A percentile compares a stretch with the other conserved stretches of the same genome.
Conservation (phyloP, 495 filamentous ascomycete genomes). For the Extremus antarcticus region DNA sequence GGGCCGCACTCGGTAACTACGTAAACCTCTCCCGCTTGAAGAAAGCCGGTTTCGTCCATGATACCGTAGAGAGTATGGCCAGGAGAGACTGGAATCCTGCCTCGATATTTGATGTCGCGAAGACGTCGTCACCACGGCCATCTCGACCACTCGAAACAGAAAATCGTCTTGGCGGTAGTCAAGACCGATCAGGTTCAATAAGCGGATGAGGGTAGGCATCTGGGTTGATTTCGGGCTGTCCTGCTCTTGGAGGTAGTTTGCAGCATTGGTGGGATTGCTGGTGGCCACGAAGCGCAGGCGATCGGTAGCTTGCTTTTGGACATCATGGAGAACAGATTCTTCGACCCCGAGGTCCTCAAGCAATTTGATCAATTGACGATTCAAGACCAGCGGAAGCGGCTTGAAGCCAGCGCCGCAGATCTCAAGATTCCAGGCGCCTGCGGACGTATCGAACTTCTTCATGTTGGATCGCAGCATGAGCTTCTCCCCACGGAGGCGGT, state of each 20-base stretch:
- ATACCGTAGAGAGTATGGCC: constrained; percentile 66
- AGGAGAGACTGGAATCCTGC: constrained; percentile 52
- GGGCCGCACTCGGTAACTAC: constrained; percentile 36
- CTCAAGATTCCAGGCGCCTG: constrained; percentile 46
- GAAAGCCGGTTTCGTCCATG: constrained; percentile 66
- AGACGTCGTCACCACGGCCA: constrained; percentile 53
- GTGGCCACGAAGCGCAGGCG: constrained; percentile 46
- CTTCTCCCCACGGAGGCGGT: constrained; percentile 38
- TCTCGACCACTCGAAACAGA: constrained; percentile 51
- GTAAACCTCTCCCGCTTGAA: constrained; percentile 59
- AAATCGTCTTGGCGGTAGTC: constrained; percentile 56
- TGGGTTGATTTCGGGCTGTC: constrained; percentile 43
- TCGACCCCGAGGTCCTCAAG: constrained; percentile 59
- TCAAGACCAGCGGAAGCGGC: constrained; percentile 58
- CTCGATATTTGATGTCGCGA: constrained; percentile 61
- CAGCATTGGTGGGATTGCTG: constrained; percentile 42
- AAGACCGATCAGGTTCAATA: constrained; percentile 41
- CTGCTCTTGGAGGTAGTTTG: constrained; percentile 48
- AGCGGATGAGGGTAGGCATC: constrained; percentile 48
- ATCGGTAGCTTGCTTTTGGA: constrained; percentile 48
- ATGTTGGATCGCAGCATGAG: constrained; percentile 60
- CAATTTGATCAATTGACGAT: constrained; percentile 71
- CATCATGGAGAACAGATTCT: constrained; percentile 43
- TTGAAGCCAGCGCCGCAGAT: constrained; percentile 59
- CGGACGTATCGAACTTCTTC: constrained; percentile 56